phyloP scores from a whole-genome alignment of 2,329 filamentous ascomycete genomes.

The Cladophialophora bantiana region DNA sequence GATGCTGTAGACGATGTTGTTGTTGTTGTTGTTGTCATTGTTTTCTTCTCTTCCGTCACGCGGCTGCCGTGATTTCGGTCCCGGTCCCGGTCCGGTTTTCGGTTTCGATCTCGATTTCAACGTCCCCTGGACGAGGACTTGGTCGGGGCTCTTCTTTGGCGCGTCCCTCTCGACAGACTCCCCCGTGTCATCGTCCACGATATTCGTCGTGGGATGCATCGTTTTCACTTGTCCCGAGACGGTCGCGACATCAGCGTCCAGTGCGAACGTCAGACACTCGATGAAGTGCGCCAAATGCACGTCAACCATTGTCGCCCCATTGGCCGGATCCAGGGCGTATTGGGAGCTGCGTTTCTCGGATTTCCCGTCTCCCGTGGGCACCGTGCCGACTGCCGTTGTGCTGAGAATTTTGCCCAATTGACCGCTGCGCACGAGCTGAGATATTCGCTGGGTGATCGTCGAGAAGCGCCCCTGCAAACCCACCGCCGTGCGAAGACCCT shows the following conservation, averaged over 20 bases:
- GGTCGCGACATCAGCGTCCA: constrained; percentile 2
- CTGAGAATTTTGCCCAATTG: not conserved
- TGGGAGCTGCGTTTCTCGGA: not conserved
- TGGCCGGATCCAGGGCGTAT: constrained; percentile 1
- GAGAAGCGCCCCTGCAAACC: constrained; percentile 4
- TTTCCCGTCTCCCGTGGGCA: not conserved
- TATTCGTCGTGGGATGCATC: constrained; percentile 10
- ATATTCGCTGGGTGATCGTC: not conserved
- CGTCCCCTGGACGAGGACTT: not conserved
- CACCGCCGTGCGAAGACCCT: not conserved
- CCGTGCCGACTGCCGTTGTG: constrained; percentile 1
- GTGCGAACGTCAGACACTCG: not conserved
- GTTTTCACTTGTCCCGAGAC: not conserved
- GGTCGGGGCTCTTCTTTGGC: not conserved
- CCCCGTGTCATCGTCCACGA: not conserved
- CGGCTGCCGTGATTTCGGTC: not conserved
- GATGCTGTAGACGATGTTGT: constrained; percentile 10
- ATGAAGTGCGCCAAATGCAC: constrained; percentile 8
- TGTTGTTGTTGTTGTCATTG: not conserved
- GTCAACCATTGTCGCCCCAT: constrained; percentile 3
- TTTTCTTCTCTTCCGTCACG: not conserved
- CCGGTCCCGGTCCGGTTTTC: not conserved
- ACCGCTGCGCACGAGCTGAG: not conserved
- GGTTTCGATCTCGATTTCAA: not conserved
- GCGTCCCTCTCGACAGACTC: not conserved